A percentile compares a stretch with the other conserved stretches of the same genome.
phyloP scores from a whole-genome alignment of 2,329 filamentous ascomycete species.

The Cercospora citrullina region DNA sequence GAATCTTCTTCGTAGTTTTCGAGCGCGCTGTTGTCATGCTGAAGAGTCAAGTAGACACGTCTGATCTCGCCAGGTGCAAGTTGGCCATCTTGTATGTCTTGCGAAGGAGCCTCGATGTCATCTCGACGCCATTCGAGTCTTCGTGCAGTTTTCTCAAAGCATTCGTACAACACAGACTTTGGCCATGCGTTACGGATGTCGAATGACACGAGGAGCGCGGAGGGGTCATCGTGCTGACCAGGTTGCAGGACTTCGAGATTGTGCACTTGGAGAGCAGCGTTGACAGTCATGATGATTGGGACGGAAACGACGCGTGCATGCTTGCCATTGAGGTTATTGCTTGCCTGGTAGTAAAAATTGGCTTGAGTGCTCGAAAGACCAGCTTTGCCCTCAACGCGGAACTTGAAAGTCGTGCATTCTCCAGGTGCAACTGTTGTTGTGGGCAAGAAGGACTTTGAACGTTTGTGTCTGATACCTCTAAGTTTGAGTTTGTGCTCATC shows the following conservation, averaged over 20 bases:
- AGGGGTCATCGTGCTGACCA: constrained; percentile 51
- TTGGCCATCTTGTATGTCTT: constrained; percentile 12
- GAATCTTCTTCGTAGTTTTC: constrained; percentile 18
- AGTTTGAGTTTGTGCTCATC: constrained; percentile 21
- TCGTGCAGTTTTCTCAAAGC: constrained; percentile 16
- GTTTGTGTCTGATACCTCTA: constrained; percentile 16
- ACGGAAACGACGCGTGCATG: constrained; percentile 56
- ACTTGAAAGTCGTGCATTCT: constrained; percentile 66
- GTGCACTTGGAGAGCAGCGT: constrained; percentile 80
- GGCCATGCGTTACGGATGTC: constrained; percentile 92
- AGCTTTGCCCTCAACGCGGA: constrained; percentile 83
- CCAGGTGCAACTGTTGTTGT: constrained; percentile 50
- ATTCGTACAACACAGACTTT: constrained; percentile 60
- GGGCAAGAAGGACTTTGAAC: constrained; percentile 17
- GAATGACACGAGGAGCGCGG: constrained; percentile 73
- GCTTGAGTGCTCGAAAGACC: constrained; percentile 77
- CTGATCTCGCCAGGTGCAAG: constrained; percentile 28
- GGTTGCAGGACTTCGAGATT: constrained; percentile 73
- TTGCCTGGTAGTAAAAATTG: constrained; percentile 70
- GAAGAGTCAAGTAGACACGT: constrained; percentile 23
- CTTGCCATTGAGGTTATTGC: constrained; percentile 12
- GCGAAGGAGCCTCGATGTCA: constrained; percentile 9
- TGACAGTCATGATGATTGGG: constrained; percentile 84
- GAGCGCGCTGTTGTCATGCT: background rate
- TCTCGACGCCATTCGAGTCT: constrained; percentile 6